phyloP scores from a whole-genome alignment of 1,139 yeast species.

The Cylindricascospora bacillispora region DNA sequence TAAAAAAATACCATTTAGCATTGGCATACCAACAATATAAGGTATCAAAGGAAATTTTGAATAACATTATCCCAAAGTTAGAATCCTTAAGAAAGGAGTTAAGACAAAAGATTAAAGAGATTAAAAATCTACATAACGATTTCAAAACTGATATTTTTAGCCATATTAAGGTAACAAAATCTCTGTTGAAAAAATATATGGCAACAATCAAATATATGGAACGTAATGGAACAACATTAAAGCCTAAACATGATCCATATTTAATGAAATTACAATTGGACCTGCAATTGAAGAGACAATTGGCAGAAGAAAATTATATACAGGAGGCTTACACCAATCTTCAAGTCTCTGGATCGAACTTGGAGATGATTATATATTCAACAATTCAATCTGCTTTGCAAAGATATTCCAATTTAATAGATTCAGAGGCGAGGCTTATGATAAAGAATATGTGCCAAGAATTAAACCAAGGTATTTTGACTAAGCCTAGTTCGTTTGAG shows the following conservation, averaged over 20 bases:
- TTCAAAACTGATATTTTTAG: constrained; percentile 21
- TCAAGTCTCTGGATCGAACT: constrained; percentile 53
- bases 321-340: constrained; percentile 58
- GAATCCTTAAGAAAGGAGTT: constrained; percentile 58
- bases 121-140: constrained; percentile 20
- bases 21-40: constrained; percentile 32
- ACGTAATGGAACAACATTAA: constrained; percentile 8
- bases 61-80: constrained; percentile 47
- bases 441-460: constrained; percentile 46
- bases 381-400: constrained; percentile 50
- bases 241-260: constrained; percentile 45
- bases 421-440: constrained; percentile 42
- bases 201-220: constrained; percentile 23
- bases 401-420: constrained; percentile 41
- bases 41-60: constrained; percentile 43
- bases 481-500: constrained; percentile 48
- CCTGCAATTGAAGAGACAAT: constrained; percentile 51
- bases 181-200: constrained; percentile 31
- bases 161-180: constrained; percentile 29
- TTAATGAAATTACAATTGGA: constrained; percentile 50
- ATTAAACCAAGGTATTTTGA: constrained; percentile 46
- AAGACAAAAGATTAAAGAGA: constrained; percentile 48
- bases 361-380: constrained; percentile 53
- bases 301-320: constrained; percentile 53
- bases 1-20: constrained; percentile 34